A percentile compares a stretch with the other conserved stretches of the same genome.
Conservation (phyloP, 2,329 filamentous ascomycete genomes). For the Xylariaceae sp. region DNA sequence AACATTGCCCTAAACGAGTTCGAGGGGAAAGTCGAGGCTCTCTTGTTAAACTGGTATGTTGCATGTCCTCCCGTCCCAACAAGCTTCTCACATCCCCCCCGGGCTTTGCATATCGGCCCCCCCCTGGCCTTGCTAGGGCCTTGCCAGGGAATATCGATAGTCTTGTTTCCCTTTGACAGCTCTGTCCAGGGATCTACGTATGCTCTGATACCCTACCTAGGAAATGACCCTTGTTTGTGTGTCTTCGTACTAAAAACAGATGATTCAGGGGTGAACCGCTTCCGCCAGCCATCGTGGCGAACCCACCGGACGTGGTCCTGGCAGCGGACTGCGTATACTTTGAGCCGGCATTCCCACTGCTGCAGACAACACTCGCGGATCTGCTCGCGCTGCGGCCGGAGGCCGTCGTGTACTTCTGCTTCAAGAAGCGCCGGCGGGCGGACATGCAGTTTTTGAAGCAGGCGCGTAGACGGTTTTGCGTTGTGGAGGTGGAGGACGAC, state of each 20-base stretch:
- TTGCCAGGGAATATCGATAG: neutral
- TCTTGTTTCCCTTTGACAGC: neutral
- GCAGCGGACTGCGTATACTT: constrained; percentile 97
- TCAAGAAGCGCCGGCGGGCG: constrained; percentile 83
- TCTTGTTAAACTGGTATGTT: constrained; percentile 74
- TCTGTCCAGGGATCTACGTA: constrained; percentile 11
- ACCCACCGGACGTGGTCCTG: constrained; percentile 73
- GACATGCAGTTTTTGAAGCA: constrained; percentile 70
- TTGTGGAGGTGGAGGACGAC: constrained; percentile 58
- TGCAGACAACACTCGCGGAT: constrained; percentile 71
- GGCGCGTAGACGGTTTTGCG: constrained; percentile 59
- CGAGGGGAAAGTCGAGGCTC: constrained; percentile 54
- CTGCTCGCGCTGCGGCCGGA: constrained; percentile 67
- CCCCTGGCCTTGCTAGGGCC: neutral
- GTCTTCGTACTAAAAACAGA: constrained; percentile 9
- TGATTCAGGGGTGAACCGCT: constrained; percentile 54
- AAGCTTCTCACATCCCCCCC: neutral
- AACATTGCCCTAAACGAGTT: constrained; percentile 82
- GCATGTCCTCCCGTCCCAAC: neutral
- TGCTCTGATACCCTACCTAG: constrained; percentile 10
- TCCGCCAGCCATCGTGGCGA: constrained; percentile 45
- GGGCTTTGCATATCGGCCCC: no score
- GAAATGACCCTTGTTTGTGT: neutral
- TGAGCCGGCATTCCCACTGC: constrained; percentile 86
- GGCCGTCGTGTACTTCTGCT: constrained; percentile 72